These are phyloP conservation scores for Amanita subjunquillea DNA, from an alignment of 768 basidiomycete species.

Conservation along the genomic window DNA sequence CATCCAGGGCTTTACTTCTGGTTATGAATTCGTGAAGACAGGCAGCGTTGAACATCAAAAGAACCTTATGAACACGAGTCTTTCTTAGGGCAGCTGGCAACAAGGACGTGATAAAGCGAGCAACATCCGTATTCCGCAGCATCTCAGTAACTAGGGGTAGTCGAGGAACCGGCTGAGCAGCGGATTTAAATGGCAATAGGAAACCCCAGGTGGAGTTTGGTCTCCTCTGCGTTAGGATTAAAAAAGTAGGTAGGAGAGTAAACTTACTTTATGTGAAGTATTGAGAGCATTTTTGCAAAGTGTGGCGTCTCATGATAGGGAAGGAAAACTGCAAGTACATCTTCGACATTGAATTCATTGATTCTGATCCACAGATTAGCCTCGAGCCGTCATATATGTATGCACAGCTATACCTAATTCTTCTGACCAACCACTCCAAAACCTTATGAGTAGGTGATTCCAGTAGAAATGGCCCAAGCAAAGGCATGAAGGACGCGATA, in stretches of 20 bases:
- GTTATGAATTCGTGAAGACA: conserved; percentile 73
- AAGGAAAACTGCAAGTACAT: conserved; percentile 70
- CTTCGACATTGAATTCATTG: conserved; percentile 85
- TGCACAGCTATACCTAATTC: conserved; percentile 70
- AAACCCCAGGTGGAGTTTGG: conserved; percentile 56
- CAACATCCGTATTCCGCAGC: conserved; percentile 57
- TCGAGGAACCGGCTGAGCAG: conserved; percentile 67
- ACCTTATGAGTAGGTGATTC: conserved; percentile 74
- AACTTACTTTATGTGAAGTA: conserved; percentile 66
- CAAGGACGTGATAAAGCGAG: conserved; percentile 60
- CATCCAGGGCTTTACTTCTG: conserved; percentile 43
- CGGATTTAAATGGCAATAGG: conserved; percentile 65
- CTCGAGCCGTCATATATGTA: conserved; percentile 1
- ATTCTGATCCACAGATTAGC: conserved; percentile 38
- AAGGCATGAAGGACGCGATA: conserved; percentile 51
- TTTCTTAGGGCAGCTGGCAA: conserved; percentile 50
- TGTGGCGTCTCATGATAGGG: conserved; percentile 95
- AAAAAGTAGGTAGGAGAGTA: not conserved
- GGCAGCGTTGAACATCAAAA: conserved; percentile 78
- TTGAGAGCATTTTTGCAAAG: conserved; percentile 87
- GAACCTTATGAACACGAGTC: conserved; percentile 46
- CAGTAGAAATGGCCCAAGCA: conserved; percentile 75
- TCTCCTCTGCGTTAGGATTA: conserved; percentile 23
- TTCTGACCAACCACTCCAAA: conserved; percentile 89
- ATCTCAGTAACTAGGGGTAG: conserved; percentile 68